Conservation (phyloP, 1,139 yeast genomes). For the Candida glucosophila region DNA sequence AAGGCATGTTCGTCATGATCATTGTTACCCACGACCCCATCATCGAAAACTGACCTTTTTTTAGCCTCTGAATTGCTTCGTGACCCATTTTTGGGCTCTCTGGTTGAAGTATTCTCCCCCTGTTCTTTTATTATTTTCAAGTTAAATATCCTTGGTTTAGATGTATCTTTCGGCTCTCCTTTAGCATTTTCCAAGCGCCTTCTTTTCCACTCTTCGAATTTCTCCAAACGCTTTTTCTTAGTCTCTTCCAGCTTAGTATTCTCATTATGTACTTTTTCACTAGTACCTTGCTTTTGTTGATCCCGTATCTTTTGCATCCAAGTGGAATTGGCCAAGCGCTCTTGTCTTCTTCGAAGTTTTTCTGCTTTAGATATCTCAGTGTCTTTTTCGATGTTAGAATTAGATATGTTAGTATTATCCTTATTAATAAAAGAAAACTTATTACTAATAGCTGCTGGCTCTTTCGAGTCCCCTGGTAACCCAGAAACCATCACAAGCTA, state of each 20-base stretch:
- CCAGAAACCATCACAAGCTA: no score
- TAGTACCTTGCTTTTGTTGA: conserved; percentile 7
- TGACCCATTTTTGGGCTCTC: no score
- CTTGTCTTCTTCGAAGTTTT: conserved; percentile 27
- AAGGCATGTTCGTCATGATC: no score
- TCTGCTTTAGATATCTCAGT: conserved; percentile 20
- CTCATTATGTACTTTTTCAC: background rate
- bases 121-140: background rate
- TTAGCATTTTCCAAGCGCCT: conserved; percentile 11
- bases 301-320: conserved; percentile 32
- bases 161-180: background rate
- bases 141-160: conserved; percentile 1
- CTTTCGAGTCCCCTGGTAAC: no score
- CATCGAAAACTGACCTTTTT: background rate
- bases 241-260: conserved; percentile 6
- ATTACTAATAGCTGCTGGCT: no score
- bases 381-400: conserved; percentile 4
- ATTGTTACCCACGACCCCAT: conserved; percentile 1
- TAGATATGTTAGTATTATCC: no score
- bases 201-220: conserved; percentile 35
- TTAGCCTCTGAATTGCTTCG: no score
- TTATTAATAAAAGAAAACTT: no score
- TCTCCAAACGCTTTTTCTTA: conserved; percentile 15
- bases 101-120: background rate
- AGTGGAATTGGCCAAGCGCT: conserved; percentile 23